These are phyloP conservation scores for Capniomyces stellatus DNA, from an alignment of 371 early-diverging fungal species.

Conservation along the genomic window DNA sequence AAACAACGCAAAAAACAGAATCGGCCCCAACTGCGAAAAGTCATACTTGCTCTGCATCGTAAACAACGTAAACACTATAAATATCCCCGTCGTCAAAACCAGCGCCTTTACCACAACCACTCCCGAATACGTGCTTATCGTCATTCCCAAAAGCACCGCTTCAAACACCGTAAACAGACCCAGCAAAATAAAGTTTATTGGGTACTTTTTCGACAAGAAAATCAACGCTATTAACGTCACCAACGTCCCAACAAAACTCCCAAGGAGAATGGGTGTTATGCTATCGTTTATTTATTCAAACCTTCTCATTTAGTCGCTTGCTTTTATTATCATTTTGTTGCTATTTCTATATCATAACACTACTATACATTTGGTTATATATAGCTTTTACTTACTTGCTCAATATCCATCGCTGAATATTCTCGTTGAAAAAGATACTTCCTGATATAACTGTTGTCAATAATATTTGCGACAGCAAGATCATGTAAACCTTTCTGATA, in stretches of 20 bases:
- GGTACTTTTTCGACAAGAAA: conserved; percentile 41
- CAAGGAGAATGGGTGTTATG: conserved; percentile 25
- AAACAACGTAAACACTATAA: conserved; percentile 53
- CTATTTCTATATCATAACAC: conserved; percentile 1
- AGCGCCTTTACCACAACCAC: conserved; percentile 50
- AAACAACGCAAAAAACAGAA: conserved; percentile 39
- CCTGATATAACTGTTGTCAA: conserved; percentile 36
- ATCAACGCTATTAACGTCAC: conserved; percentile 33
- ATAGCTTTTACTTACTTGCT: conserved; percentile 27
- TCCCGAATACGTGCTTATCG: conserved; percentile 10
- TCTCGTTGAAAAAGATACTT: conserved; percentile 35
- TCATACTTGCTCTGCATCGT: conserved; percentile 55
- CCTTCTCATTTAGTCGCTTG: too few relatives aligned
- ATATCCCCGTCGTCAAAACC: conserved; percentile 49
- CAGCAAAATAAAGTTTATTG: conserved; percentile 41
- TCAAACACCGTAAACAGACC: conserved; percentile 46
- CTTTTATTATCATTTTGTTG: too few relatives aligned
- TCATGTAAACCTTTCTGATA: conserved; percentile 61
- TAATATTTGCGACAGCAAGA: conserved; percentile 43
- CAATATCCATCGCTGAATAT: conserved; percentile 32
- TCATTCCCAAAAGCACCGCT: conserved; percentile 41
- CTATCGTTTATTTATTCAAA: too few relatives aligned
- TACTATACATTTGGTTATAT: conserved; percentile 11
- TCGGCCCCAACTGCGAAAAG: conserved; percentile 43
- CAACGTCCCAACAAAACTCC: conserved; percentile 26